Percentiles rank a stretch among this genome's conserved stretches.
phyloP scores from a whole-genome alignment of 2,329 filamentous ascomycete genomes.

The Grosmannia serpens region DNA sequence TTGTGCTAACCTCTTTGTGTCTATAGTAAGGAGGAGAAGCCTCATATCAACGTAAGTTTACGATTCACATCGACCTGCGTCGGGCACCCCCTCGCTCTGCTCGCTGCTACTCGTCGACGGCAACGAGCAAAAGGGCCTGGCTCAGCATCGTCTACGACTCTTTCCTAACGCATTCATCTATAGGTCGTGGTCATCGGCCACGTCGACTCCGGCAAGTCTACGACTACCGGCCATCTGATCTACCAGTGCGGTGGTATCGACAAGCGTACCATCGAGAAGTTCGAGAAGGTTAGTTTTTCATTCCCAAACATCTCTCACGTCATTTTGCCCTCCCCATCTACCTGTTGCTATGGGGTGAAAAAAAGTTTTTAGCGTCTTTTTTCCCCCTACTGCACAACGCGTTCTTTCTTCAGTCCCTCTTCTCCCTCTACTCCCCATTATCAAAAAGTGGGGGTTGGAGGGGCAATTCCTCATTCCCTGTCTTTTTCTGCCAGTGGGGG shows the following conservation, averaged over 20 bases:
- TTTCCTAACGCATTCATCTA: slow-evolving; percentile 2
- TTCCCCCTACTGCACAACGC: slow-evolving; percentile 12
- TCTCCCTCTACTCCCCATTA: slow-evolving; percentile 1
- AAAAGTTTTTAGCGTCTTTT: slow-evolving; percentile 15
- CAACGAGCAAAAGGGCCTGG: not conserved
- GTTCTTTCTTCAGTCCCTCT: not conserved
- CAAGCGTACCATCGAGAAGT: slow-evolving; percentile 99
- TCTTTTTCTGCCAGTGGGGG: slow-evolving; percentile 12
- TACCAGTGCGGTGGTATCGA: slow-evolving; percentile 99
- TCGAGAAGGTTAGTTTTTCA: slow-evolving; percentile 84
- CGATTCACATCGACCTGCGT: too few species aligned
- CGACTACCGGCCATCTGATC: slow-evolving; percentile 92
- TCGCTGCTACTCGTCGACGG: too few species aligned
- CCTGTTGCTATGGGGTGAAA: slow-evolving; percentile 5
- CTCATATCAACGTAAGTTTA: slow-evolving; percentile 65
- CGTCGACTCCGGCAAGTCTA: slow-evolving; percentile 99
- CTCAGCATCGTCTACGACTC: slow-evolving; percentile 1
- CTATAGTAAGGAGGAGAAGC: slow-evolving; percentile 84
- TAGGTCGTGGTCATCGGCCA: slow-evolving; percentile 45
- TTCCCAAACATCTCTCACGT: not conserved
- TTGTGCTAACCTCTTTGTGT: slow-evolving; percentile 13
- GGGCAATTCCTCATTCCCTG: slow-evolving; percentile 9
- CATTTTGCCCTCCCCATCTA: not conserved
- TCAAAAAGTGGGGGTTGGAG: slow-evolving; percentile 11
- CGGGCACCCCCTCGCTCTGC: too few species aligned